Evolutionary conservation across 2,329 filamentous ascomycete species (phyloP).

Genomic region (Colletotrichum plurivorum): DNA sequence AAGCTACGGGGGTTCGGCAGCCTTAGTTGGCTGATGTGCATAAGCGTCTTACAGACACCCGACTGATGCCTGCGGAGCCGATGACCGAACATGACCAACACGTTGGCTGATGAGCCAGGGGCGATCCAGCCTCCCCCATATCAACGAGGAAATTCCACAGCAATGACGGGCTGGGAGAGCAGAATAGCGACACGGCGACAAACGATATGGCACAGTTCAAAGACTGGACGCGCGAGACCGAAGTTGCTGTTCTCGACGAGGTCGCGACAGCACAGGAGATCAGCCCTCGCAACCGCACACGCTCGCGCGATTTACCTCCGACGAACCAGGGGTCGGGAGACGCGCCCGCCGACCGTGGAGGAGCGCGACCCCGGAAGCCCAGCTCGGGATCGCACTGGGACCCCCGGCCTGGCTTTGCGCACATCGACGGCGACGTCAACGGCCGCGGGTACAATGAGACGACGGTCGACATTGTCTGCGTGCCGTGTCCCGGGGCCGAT

Average conservation of each 20-base stretch:
- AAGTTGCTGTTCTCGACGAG: slow-evolving; percentile 22
- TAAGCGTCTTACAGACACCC: slow-evolving; percentile 14
- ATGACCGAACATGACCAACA: background rate
- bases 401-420: slow-evolving; percentile 56
- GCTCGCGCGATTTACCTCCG: background rate
- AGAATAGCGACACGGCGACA: background rate
- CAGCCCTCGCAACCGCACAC: background rate
- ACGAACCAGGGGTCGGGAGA: slow-evolving; percentile 15
- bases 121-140: slow-evolving; percentile 4
- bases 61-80: slow-evolving; percentile 13
- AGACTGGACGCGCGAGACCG: slow-evolving; percentile 28
- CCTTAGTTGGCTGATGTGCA: slow-evolving; percentile 14
- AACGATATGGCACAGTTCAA: slow-evolving; percentile 11
- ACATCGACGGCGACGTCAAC: slow-evolving; percentile 58
- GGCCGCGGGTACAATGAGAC: slow-evolving; percentile 66
- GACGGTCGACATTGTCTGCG: slow-evolving; percentile 66
- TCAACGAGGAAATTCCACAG: background rate
- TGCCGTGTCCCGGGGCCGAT: slow-evolving; percentile 68
- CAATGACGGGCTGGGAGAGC: background rate
- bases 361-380: background rate
- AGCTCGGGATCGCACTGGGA: slow-evolving; percentile 43
- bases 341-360: background rate
- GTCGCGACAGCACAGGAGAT: slow-evolving; percentile 18
- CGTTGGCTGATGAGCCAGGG: background rate
- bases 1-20: background rate